Evolutionary conservation across 164 flowering plant genomes (phyloP).

Genomic region (Berberis vulgaris): DNA sequence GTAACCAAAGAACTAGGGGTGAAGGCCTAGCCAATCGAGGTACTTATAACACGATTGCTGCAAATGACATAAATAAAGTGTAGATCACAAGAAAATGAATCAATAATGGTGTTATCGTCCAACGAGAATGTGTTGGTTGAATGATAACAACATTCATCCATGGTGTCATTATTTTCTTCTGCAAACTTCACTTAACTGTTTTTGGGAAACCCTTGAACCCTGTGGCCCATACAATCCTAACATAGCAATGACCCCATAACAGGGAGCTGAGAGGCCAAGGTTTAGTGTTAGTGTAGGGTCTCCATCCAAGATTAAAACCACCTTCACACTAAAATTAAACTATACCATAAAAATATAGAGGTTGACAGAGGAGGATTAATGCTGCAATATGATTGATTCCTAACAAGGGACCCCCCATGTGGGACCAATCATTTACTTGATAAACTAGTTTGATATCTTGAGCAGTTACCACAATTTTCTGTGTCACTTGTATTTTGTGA

Average conservation of each 20-base stretch:
- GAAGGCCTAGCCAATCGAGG: not conserved
- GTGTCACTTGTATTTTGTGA: too few relatives aligned
- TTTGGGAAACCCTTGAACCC: constrained; percentile 26
- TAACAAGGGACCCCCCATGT: not conserved
- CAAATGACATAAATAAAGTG: not conserved
- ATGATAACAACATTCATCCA: constrained; percentile 26
- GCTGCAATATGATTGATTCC: not conserved
- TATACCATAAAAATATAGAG: constrained; percentile 1
- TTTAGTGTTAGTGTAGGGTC: constrained; percentile 6
- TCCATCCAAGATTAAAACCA: constrained; percentile 9
- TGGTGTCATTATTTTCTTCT: constrained; percentile 28
- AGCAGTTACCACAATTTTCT: too few relatives aligned
- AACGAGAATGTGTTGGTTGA: constrained; percentile 40
- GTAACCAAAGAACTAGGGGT: not conserved
- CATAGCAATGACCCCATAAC: constrained; percentile 21
- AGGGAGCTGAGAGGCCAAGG: constrained; percentile 24
- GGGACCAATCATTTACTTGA: not conserved
- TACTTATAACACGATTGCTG: not conserved
- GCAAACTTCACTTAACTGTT: constrained; percentile 16
- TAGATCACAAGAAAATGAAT: not conserved
- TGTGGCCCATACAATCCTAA: constrained; percentile 29
- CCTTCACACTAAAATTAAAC: constrained; percentile 3
- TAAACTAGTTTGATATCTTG: too few relatives aligned
- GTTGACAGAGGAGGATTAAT: not conserved
- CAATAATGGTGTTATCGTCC: constrained; percentile 1